Percentiles rank a stretch among this genome's conserved stretches.
These are phyloP conservation scores for Gardenia jasminoides DNA, from an alignment of 257 asterid genomes.

Conservation along the genomic window DNA sequence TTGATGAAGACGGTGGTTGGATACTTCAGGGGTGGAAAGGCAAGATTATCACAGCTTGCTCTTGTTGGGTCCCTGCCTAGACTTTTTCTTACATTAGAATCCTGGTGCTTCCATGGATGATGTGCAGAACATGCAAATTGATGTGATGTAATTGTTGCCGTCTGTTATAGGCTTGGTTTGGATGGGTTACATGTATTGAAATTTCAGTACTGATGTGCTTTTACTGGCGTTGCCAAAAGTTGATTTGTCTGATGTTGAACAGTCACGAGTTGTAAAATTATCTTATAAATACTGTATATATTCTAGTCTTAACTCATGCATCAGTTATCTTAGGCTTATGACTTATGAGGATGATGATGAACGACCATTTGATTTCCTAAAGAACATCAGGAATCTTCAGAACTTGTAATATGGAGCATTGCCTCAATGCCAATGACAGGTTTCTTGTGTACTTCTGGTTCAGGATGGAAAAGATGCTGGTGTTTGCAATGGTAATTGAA, in stretches of 20 bases:
- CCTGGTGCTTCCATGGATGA: background rate
- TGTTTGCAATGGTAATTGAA: background rate
- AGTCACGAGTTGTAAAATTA: background rate
- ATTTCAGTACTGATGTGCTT: background rate
- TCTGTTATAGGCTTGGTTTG: background rate
- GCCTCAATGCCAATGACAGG: no score
- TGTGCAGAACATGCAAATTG: background rate
- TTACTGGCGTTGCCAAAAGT: background rate
- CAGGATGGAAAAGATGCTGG: background rate
- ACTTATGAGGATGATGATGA: background rate
- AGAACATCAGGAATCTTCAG: background rate
- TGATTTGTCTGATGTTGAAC: background rate
- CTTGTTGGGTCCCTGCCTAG: conserved; percentile 28
- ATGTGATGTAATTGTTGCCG: background rate
- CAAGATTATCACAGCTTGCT: conserved; percentile 8
- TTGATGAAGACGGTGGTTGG: conserved; percentile 21
- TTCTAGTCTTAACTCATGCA: background rate
- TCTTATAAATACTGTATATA: background rate
- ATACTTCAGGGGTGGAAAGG: conserved; percentile 33
- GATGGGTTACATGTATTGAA: background rate
- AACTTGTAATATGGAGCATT: background rate
- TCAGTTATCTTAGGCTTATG: background rate
- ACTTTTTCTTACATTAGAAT: background rate
- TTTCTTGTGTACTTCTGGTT: background rate
- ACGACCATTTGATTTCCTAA: background rate